These are phyloP conservation scores for Cercospora sp. DNA, from an alignment of 2,329 filamentous ascomycete species.

Conservation along the genomic window DNA sequence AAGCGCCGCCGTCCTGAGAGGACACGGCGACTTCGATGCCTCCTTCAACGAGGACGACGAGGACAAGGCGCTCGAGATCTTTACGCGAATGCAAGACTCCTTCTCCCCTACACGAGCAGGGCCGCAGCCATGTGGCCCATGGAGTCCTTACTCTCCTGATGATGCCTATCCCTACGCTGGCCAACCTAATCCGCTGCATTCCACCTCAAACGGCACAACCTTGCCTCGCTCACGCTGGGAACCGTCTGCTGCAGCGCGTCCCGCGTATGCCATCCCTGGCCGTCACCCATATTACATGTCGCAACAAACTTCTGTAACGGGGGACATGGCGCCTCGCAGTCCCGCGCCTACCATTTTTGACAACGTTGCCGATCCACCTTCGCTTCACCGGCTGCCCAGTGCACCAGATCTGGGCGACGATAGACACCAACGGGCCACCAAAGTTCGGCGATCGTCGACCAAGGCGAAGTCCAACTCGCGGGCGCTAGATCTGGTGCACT, in stretches of 20 bases:
- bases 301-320: constrained; percentile 48
- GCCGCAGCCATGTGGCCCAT: constrained; percentile 13
- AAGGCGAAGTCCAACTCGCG: constrained; percentile 9
- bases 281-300: constrained; percentile 45
- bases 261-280: constrained; percentile 47
- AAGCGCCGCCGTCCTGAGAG: neutral
- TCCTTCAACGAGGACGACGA: constrained; percentile 5
- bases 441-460: constrained; percentile 20
- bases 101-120: constrained; percentile 9
- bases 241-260: constrained; percentile 43
- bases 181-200: constrained; percentile 18
- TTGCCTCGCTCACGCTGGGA: constrained; percentile 28
- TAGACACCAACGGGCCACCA: constrained; percentile 13
- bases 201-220: constrained; percentile 17
- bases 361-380: constrained; percentile 23
- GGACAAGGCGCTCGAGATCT: constrained; percentile 19
- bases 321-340: constrained; percentile 46
- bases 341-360: constrained; percentile 35
- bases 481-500: constrained; percentile 44
- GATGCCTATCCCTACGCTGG: constrained; percentile 22
- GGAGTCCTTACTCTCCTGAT: constrained; percentile 26
- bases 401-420: constrained; percentile 9
- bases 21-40: neutral
- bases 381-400: constrained; percentile 16
- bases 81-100: constrained; percentile 23